Base-by-base conservation (phyloP, 2,329 filamentous ascomycete species). In the Metarhizium humberi region DNA sequence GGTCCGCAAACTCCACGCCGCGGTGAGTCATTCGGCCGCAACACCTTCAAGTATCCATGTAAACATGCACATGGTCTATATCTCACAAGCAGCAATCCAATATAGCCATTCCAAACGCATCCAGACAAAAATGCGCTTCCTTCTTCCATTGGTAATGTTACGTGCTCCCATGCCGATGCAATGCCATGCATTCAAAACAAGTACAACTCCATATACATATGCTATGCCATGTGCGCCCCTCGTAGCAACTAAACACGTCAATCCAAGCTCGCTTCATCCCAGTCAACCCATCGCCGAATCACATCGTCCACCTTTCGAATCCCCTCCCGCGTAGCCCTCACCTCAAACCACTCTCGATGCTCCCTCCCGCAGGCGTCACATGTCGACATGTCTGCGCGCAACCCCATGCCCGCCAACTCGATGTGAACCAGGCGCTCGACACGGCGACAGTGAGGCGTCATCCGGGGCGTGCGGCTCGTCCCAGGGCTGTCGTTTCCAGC, bases 331-430 rank as follows among this genome's bases (percentile, higher is more conserved):
- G 76, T 85, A 0, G 89, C 88, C 58, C 89, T 84, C 1, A 96
- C 85, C 72, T 95, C 88, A 68, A 99, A 99, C 92, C 92, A 99
- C 73, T 99, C 94, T 53, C 86, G 78, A 70, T 99, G 94, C 63
- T 90, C 86, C 65, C 85, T 85, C 2, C 91, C 91, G 66, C 94
- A 99, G 1, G 84, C 80, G 4, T 77, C 76, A 64, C 94, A 99
- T 53, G 81, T 80, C 18, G 71, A 74, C 50, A 72, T 70, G 68
- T 84, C 71, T 55, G 73, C 70, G 57, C 82, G 73, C 58, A 84
- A 59, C 1, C 81, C 73, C 78, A 84, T 56, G 73, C 84, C 70
- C 70, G 77, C 78, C n/a, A 97, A 78, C 72, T 99, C 94, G 14
- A 97, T 75, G 69, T 99, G 94, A 48, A 97, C 87, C 56, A 99